Base-by-base conservation (phyloP, 2,329 filamentous ascomycete genomes). In the Thelonectria discophora region DNA sequence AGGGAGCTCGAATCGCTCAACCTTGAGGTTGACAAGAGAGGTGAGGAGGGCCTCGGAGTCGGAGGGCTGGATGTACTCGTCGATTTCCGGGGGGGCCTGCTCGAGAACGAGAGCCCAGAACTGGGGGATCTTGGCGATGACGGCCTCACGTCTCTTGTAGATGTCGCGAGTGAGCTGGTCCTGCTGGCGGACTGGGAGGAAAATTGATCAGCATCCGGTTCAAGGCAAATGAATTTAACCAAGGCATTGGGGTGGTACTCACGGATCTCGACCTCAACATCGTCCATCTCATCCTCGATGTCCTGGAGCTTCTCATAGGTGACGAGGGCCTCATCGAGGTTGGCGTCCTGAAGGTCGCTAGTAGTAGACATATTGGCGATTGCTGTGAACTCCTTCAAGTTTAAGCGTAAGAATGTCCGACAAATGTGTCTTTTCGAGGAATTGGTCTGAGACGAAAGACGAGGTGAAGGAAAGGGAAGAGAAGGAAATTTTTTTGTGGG, bases 71-170 rank as follows among this genome's bases (percentile, higher is more conserved):
- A 98, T 90, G 83, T 90, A 93, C 78, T 93, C 89, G 79, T 97
- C 93, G 70, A 99, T 86, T 65, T 97, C 93, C 48, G 86, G 84
- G 2, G 94, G 93, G 3, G 91, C 89, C 80, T 93, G 90, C 81
- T 97, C 92, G 76, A 98, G 85, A 59, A 97, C 94, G 60, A 96
- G 86, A n/a, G 92, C 84, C 95, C 95, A 98, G 87, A 98, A 99
- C 81, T 92, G 88, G 70, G 88, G 86, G 74, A 97, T 94, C 73
- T 89, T 83, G 65, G 85, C 78, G 66, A 95, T 82, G 66, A 93
- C 79, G 70, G 86, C 84, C 67, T 86, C 83, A 75, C 94, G 92
- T 80, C 91, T 91, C 71, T 86, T 83, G 82, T 93, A 97, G 64
- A 97, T 85, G 46, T 90, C 84, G 63, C 83, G 81, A 72, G 87